Evolutionary conservation across 257 asterid genomes (phyloP).

Genomic region (Nicotiana obtusifolia): DNA sequence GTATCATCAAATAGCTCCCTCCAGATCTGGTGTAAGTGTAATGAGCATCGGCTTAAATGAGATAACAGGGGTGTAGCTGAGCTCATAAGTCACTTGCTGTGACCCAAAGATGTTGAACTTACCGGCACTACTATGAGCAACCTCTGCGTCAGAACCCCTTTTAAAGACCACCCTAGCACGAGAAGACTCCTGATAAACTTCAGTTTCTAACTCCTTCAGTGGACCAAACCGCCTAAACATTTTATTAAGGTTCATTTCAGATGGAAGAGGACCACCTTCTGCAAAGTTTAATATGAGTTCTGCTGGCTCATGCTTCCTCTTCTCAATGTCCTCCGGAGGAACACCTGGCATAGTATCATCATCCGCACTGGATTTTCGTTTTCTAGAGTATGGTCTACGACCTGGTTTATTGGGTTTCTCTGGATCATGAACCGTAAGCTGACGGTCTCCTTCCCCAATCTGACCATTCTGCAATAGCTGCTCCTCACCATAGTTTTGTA

Average conservation of each 20-base stretch:
- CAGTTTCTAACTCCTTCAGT: constrained; percentile 84
- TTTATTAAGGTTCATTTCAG: constrained; percentile 67
- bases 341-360: constrained; percentile 28
- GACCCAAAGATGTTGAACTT: constrained; percentile 77
- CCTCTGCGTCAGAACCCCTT: constrained; percentile 91
- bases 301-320: constrained; percentile 69
- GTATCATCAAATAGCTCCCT: constrained; percentile 39
- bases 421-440: constrained; percentile 20
- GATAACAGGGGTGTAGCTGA: constrained; percentile 65
- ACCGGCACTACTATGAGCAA: constrained; percentile 70
- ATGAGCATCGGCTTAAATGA: constrained; percentile 46
- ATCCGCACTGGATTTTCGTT: constrained; percentile 45
- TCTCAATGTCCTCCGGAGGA: constrained; percentile 35
- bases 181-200: constrained; percentile 59
- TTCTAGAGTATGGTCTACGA: constrained; percentile 51
- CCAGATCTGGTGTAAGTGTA: constrained; percentile 36
- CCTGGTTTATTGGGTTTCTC: constrained; percentile 41
- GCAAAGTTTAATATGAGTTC: constrained; percentile 72
- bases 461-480: constrained; percentile 47
- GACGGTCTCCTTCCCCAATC: constrained; percentile 32
- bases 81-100: constrained; percentile 60
- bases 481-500: constrained; percentile 64
- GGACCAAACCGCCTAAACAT: constrained; percentile 90
- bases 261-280: constrained; percentile 58
- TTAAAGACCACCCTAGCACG: constrained; percentile 85